phyloP scores from a whole-genome alignment of 192 early-diverging fungal species.

The Coemansia sp. region DNA sequence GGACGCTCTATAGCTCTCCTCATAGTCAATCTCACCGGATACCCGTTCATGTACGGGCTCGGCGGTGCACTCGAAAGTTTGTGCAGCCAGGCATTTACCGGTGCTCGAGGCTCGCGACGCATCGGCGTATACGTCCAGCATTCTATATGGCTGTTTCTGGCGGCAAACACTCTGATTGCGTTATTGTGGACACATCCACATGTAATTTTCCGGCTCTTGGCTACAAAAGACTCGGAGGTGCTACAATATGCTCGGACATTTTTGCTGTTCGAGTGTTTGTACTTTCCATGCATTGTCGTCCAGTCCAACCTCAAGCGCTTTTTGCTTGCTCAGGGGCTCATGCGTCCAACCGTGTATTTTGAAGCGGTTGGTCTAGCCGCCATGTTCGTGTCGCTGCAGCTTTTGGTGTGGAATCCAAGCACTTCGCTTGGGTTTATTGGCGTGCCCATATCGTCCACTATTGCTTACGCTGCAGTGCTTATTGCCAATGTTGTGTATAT shows the following conservation, averaged over 20 bases:
- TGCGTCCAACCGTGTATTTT: conserved; percentile 79
- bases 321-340: conserved; percentile 87
- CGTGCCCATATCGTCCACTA: conserved; percentile 65
- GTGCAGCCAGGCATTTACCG: conserved; percentile 72
- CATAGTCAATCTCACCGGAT: conserved; percentile 74
- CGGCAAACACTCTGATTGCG: conserved; percentile 18
- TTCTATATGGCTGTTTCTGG: conserved; percentile 72
- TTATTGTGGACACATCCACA: conserved; percentile 43
- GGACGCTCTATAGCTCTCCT: conserved; percentile 68
- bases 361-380: conserved; percentile 67
- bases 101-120: conserved; percentile 54
- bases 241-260: conserved; percentile 67
- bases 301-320: conserved; percentile 83
- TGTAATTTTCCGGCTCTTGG: conserved; percentile 61
- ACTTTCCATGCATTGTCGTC: conserved; percentile 75
- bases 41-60: conserved; percentile 70
- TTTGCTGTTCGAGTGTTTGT: conserved; percentile 64
- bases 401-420: conserved; percentile 62
- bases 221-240: conserved; percentile 75
- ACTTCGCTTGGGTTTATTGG: conserved; percentile 66
- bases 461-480: conserved; percentile 63
- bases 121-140: conserved; percentile 77
- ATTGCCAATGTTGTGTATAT: conserved; percentile 62
- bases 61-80: conserved; percentile 76
- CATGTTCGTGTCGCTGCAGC: conserved; percentile 74